Conservation (phyloP, 2,329 filamentous ascomycete species). For the Diaporthe vaccinii region DNA sequence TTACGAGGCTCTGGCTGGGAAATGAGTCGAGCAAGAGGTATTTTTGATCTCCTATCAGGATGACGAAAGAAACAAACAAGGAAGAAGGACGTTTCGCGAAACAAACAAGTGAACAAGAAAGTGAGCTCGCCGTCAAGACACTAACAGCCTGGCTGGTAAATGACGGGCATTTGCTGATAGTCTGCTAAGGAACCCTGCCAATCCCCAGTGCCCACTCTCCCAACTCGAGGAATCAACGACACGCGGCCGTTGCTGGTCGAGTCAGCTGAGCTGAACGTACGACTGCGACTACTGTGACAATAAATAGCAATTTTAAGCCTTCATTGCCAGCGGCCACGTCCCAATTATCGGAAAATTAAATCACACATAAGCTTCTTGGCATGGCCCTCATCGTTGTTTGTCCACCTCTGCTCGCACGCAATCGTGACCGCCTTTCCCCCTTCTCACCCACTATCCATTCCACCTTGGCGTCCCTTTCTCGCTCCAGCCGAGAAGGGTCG, state of each 20-base stretch:
- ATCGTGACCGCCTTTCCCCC: neutral
- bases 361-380: constrained; percentile 9
- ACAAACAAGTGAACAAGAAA: neutral
- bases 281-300: neutral
- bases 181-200: neutral
- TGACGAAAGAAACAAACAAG: neutral
- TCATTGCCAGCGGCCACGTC: neutral
- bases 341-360: neutral
- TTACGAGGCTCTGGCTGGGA: neutral
- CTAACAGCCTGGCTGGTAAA: neutral
- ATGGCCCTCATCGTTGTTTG: neutral
- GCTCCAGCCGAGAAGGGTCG: too few relatives aligned
- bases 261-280: neutral
- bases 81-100: neutral
- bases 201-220: neutral
- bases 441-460: neutral
- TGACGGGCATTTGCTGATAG: neutral
- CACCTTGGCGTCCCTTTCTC: neutral
- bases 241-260: neutral
- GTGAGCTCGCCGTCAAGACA: neutral
- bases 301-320: neutral
- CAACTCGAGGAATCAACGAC: neutral
- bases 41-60: neutral
- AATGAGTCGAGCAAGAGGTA: neutral
- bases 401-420: neutral